Base-by-base conservation (phyloP, 2,329 filamentous ascomycete genomes). In the Zarea fungicola region DNA sequence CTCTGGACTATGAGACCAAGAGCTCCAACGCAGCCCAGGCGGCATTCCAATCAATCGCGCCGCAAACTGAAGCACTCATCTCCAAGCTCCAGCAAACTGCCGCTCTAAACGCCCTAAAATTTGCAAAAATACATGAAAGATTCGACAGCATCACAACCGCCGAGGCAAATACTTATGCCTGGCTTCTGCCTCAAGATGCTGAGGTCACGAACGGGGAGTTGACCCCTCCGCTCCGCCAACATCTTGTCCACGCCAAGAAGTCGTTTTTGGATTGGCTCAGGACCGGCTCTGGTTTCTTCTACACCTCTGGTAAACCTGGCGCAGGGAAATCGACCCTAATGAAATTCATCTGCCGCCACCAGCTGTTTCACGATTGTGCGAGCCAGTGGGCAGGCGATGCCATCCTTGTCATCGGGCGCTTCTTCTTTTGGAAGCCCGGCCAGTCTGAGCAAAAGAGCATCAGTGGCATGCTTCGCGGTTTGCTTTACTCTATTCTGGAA, bases 381-480 rank as follows among this genome's bases (percentile, higher is more conserved):
- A 13, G 13, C 21, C 4, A 10, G 10, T 52, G 45, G 44, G 28
- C 45, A 9, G 45, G 22, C 7, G 23, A 28, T 8, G 36, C 35
- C 6, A 41, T 21, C 13, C 41, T 49, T 4, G 19, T 52, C n/a
- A 19, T 37, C 13, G 50, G 44, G 3, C 32, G 40, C 40, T 52
- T 52, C 41, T 52, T 48, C 36, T 52, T 52, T 37, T 52, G 50
- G 50, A 45, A 48, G 23, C 41, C 50, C 4, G 50, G 50, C 9
- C 42, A 34, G 13, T n/a, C 43, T 4, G 29, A 46, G 19, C 50
- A 52, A 9, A 45, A 46, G 23, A 42, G 22, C 16, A 40, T 49
- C 21, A 28, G 22, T 3, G 50, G 47, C 6, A 36, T 52, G 16
- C 41, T 46, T 2, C 37, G 47, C 3, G 44, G 46, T 3, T 19